Evolutionary conservation across 352 stramenopile genomes (phyloP).

Genomic region (Pythium periplocum): DNA sequence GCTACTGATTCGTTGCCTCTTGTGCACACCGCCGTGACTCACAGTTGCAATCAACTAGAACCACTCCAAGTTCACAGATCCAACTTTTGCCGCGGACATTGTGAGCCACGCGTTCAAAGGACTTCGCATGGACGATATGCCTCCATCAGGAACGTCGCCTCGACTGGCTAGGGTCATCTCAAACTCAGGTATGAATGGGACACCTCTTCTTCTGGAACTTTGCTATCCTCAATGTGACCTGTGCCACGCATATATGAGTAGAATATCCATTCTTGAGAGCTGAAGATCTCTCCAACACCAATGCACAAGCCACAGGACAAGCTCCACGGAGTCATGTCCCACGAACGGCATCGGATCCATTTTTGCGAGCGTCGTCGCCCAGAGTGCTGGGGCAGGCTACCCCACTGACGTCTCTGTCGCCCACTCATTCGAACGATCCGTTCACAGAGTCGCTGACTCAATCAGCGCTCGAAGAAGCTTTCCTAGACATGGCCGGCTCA

Average conservation of each 20-base stretch:
- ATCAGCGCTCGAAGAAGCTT: conserved; percentile 78
- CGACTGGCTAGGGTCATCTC: conserved; percentile 59
- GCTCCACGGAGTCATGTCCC: too few relatives aligned
- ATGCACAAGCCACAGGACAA: too few relatives aligned
- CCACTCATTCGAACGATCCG: conserved; percentile 3
- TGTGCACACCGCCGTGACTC: background rate
- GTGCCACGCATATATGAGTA: conserved; percentile 5
- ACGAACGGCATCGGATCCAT: too few relatives aligned
- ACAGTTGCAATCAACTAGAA: background rate
- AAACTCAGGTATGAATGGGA: conserved; percentile 37
- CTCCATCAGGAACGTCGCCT: conserved; percentile 39
- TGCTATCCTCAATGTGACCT: background rate
- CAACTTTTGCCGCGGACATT: conserved; percentile 44
- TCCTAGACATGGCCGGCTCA: conserved; percentile 81
- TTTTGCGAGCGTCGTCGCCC: too few relatives aligned
- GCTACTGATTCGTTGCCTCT: background rate
- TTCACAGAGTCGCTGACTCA: conserved; percentile 71
- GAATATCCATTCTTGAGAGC: conserved; percentile 70
- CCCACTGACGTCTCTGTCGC: too few relatives aligned
- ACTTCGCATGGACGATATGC: conserved; percentile 31
- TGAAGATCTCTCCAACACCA: conserved; percentile 11
- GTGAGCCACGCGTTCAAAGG: conserved; percentile 69
- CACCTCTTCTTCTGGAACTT: too few relatives aligned
- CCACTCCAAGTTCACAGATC: conserved; percentile 26
- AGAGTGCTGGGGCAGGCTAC: too few relatives aligned